These are phyloP conservation scores for Mycena albidolilacea DNA, from an alignment of 768 basidiomycete genomes.

Conservation along the genomic window DNA sequence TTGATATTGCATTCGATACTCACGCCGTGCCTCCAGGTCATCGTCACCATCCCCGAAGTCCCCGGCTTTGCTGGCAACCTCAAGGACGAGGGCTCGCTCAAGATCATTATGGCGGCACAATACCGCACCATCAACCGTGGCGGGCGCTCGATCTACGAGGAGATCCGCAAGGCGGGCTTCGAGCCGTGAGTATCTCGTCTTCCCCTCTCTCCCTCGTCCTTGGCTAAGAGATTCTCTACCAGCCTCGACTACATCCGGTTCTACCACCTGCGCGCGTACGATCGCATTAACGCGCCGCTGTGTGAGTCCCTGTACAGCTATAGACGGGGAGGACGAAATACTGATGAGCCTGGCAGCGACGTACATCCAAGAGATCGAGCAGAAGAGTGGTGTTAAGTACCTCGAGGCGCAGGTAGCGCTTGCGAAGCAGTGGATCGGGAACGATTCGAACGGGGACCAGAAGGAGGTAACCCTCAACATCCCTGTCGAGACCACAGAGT, in stretches of 20 bases:
- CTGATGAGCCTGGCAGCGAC: slow-evolving; percentile 36
- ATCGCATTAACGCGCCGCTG: slow-evolving; percentile 87
- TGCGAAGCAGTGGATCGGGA: slow-evolving; percentile 80
- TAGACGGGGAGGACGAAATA: neutral
- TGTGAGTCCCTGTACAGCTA: slow-evolving; percentile 53
- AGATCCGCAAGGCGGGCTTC: slow-evolving; percentile 80
- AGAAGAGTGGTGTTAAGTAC: slow-evolving; percentile 83
- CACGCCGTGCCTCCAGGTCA: slow-evolving; percentile 64
- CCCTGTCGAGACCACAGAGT: slow-evolving; percentile 65
- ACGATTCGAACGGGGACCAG: slow-evolving; percentile 56
- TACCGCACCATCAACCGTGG: slow-evolving; percentile 94
- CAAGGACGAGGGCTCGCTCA: slow-evolving; percentile 72
- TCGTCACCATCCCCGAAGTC: slow-evolving; percentile 91
- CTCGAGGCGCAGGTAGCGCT: slow-evolving; percentile 91
- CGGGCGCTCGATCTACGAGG: slow-evolving; percentile 88
- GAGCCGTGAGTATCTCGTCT: slow-evolving; percentile 74
- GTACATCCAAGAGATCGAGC: slow-evolving; percentile 81
- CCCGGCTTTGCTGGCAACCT: slow-evolving; percentile 92
- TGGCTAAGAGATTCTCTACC: neutral
- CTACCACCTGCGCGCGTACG: slow-evolving; percentile 94
- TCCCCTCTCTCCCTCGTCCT: neutral
- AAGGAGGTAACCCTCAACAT: slow-evolving; percentile 72
- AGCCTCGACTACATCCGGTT: slow-evolving; percentile 91
- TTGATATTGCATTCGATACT: neutral
- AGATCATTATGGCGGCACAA: slow-evolving; percentile 91